phyloP scores from a whole-genome alignment of 495 filamentous ascomycete genomes.

The Neurospora sp. region DNA sequence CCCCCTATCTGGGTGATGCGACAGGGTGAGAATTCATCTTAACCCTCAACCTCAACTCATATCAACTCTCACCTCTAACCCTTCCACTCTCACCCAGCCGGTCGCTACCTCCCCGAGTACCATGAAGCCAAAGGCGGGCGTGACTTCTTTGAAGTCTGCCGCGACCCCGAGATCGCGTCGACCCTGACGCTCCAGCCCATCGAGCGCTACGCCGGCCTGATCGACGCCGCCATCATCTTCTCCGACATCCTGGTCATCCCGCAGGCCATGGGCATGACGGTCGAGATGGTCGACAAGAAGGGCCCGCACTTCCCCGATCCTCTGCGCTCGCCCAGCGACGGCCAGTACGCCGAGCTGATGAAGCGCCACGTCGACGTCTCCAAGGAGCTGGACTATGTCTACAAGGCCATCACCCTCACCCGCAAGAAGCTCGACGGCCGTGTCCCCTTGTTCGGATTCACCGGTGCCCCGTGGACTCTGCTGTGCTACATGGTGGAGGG shows the following conservation, averaged over 20 bases:
- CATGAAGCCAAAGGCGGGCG: slow-evolving; percentile 79
- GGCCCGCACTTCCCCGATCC: slow-evolving; percentile 90
- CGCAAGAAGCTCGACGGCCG: slow-evolving; percentile 76
- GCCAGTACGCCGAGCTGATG: slow-evolving; percentile 71
- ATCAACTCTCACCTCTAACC: too few species aligned
- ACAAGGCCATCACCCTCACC: slow-evolving; percentile 86
- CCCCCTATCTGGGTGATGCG: slow-evolving; percentile 98
- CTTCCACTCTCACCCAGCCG: slow-evolving; percentile 53
- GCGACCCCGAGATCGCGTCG: slow-evolving; percentile 81
- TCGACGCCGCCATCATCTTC: slow-evolving; percentile 98
- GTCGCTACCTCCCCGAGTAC: slow-evolving; percentile 95
- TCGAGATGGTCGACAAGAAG: slow-evolving; percentile 95
- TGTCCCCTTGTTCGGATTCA: slow-evolving; percentile 94
- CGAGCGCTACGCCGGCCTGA: slow-evolving; percentile 76
- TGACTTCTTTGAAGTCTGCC: slow-evolving; percentile 97
- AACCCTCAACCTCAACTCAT: too few species aligned
- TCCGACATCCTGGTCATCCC: slow-evolving; percentile 97
- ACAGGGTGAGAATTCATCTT: slow-evolving; percentile 79
- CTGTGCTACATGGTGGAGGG: slow-evolving; percentile 99
- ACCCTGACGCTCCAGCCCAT: slow-evolving; percentile 88
- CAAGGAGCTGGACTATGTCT: slow-evolving; percentile 81
- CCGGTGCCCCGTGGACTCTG: slow-evolving; percentile 92
- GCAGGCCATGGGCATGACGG: slow-evolving; percentile 92
- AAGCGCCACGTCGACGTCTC: slow-evolving; percentile 70
- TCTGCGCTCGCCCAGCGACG: slow-evolving; percentile 62